Base-by-base conservation (phyloP, 2,329 filamentous ascomycete genomes). In the Microsporum canis region DNA sequence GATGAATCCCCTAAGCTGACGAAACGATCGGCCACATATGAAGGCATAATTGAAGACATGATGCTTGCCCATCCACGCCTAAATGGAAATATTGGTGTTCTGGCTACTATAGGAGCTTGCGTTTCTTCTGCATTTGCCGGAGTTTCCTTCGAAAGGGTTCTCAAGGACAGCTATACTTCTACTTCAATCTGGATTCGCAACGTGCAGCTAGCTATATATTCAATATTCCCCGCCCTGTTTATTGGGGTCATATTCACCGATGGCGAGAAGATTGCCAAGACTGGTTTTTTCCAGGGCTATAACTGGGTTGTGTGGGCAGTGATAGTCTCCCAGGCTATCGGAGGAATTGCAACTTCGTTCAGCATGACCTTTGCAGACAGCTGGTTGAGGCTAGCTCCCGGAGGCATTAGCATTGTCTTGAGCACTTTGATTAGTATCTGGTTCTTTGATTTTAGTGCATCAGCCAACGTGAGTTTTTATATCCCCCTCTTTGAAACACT, bases 211-310 rank as follows among this genome's bases (percentile, higher is more conserved):
- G 91, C 91, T 0, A 89, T 96, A 70, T 99, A 96, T 77, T 96
- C 91, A 0, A 79, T 97, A 1, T 92, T 96, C 68, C 90, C 92
- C 0, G 88, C 91, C 0, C 79, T 96, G 0, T 84, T 97, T 61
- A 81, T 95, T 59, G 94, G 92, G 1, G 87, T 97, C 4, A 76
- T 95, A 2, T 88, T 89, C 76, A 88, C 90, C 65, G 94, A 99
- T 66, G 94, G 92, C 31, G 84, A 86, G 63, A 86, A 88, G 45
- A 91, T 99, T 65, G 82, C 86, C 31, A 84, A 87, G 72, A 85
- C 89, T 64, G 94, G 94, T 10, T 95, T 97, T 75, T 97, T 99
- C 67, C 87, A 88, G 61, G 94, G 94, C 2, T 99, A 97, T 76
- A 96, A 95, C 71, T 88, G 84, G 80, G 81, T 92, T 23, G 92